Percentiles rank a stretch among this genome's conserved stretches.
These are phyloP conservation scores for Tolypocladium endophyticum DNA, from an alignment of 2,329 filamentous ascomycete species.

Conservation along the genomic window DNA sequence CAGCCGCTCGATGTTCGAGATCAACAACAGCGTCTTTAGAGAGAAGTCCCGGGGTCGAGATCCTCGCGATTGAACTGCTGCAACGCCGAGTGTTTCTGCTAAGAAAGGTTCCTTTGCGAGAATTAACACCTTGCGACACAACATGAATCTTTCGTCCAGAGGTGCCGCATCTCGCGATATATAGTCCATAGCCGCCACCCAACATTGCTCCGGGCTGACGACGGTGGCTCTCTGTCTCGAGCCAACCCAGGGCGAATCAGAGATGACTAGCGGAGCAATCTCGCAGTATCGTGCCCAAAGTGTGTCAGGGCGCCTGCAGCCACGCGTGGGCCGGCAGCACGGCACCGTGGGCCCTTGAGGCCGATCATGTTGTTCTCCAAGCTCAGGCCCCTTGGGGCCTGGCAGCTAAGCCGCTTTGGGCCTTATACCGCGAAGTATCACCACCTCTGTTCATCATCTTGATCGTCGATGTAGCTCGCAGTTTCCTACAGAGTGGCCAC, in stretches of 20 bases:
- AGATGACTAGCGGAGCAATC: neutral
- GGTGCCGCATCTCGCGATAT: neutral
- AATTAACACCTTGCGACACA: neutral
- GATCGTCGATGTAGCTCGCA: neutral
- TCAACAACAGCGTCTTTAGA: neutral
- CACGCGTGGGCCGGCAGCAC: neutral
- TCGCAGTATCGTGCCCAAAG: conserved; percentile 1
- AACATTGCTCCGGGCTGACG: neutral
- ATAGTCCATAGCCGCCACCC: neutral
- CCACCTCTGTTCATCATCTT: neutral
- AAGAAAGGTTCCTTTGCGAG: neutral
- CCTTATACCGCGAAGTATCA: neutral
- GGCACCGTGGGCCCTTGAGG: neutral
- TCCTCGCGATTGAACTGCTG: neutral
- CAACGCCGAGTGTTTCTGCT: neutral
- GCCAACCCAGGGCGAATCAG: neutral
- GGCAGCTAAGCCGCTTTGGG: neutral
- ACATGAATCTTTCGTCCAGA: neutral
- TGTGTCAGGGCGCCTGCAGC: neutral
- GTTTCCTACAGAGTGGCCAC: neutral
- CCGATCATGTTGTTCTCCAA: neutral
- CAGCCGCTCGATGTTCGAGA: neutral
- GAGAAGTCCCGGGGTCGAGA: too few species aligned
- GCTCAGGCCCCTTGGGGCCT: neutral
- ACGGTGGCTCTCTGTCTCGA: neutral